A percentile compares a stretch with the other conserved stretches of the same genome.
Evolutionary conservation across 495 filamentous ascomycete species (phyloP).

Genomic region (Glarea lozoyensis): DNA sequence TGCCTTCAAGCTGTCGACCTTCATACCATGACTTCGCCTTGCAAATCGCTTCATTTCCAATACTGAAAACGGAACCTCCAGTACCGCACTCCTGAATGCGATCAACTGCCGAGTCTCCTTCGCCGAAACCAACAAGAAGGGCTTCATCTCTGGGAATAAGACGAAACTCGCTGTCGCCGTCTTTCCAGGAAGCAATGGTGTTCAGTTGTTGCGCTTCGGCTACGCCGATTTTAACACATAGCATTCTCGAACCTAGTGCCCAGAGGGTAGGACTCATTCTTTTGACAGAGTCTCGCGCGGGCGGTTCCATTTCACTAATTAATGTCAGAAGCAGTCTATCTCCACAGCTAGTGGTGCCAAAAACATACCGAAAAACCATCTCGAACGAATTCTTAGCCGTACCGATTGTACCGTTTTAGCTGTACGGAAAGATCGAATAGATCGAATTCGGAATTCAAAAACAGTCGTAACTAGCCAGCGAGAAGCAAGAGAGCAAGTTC

Average conservation of each 20-base stretch:
- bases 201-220: neutral
- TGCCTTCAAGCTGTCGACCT: conserved; percentile 6
- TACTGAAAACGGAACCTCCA: conserved; percentile 3
- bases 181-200: conserved; percentile 5
- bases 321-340: no score
- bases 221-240: conserved; percentile 2
- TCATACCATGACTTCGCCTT: conserved; percentile 4
- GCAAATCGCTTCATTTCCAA: conserved; percentile 5
- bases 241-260: conserved; percentile 4
- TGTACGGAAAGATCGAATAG: no score
- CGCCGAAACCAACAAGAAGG: neutral
- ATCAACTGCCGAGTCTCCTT: conserved; percentile 1
- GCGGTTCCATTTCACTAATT: conserved; percentile 7
- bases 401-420: no score
- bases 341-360: no score
- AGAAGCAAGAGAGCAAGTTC: no score
- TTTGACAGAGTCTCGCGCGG: neutral
- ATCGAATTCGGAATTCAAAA: no score
- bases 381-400: no score
- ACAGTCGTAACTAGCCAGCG: no score
- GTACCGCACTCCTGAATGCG: conserved; percentile 5
- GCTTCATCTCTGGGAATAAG: neutral
- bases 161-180: neutral
- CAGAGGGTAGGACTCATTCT: conserved; percentile 5
- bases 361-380: no score